These are phyloP conservation scores for Oryza rufipogon DNA, from an alignment of 176 grass and related monocot genomes.

Conservation along the genomic window DNA sequence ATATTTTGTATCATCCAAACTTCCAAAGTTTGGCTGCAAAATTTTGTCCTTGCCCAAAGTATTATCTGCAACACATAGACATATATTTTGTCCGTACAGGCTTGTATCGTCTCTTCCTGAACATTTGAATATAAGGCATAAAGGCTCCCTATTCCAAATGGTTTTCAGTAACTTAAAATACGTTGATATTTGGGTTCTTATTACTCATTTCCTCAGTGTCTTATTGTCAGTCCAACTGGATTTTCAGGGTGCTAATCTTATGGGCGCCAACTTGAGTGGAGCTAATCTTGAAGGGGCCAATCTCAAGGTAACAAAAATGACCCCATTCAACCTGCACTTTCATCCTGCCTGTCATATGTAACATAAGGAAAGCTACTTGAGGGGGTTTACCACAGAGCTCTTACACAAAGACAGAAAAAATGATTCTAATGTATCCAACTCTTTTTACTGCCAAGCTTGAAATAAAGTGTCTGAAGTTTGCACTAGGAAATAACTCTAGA, in stretches of 20 bases:
- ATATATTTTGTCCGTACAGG: constrained; percentile 12
- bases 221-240: constrained; percentile 34
- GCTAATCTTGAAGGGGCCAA: constrained; percentile 98
- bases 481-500: neutral
- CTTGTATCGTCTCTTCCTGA: neutral
- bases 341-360: neutral
- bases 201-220: constrained; percentile 24
- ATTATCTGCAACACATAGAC: neutral
- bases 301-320: constrained; percentile 74
- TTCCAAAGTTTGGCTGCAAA: constrained; percentile 25
- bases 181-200: constrained; percentile 25
- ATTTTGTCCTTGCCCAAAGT: neutral
- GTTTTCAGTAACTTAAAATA: constrained; percentile 4
- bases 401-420: neutral
- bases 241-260: constrained; percentile 84
- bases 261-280: constrained; percentile 61
- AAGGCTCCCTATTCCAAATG: neutral
- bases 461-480: neutral
- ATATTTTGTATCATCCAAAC: constrained; percentile 14
- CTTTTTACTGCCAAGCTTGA: constrained; percentile 10
- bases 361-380: neutral
- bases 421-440: neutral
- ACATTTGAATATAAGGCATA: neutral
- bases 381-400: neutral
- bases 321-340: neutral